phyloP scores from a whole-genome alignment of 176 grass and related monocot species.

The Oryza longistaminata region DNA sequence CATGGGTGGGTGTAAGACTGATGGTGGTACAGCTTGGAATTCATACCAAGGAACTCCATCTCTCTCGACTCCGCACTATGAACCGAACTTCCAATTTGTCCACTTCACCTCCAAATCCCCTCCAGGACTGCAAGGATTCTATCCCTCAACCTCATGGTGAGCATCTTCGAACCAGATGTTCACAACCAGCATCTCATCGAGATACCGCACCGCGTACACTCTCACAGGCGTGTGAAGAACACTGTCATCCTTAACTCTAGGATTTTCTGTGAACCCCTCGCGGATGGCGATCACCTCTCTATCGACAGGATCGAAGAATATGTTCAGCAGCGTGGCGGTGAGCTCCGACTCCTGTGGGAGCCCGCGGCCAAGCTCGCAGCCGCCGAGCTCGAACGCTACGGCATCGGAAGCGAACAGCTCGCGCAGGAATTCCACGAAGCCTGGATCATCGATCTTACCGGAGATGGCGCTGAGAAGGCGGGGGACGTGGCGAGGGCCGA shows the following conservation, averaged over 20 bases:
- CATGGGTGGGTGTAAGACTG: conserved; percentile 76
- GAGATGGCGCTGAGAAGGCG: conserved; percentile 53
- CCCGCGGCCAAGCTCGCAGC: conserved; percentile 62
- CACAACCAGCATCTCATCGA: conserved; percentile 79
- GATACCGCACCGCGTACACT: conserved; percentile 67
- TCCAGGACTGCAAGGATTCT: conserved; percentile 65
- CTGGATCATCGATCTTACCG: conserved; percentile 58
- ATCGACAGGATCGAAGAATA: conserved; percentile 81
- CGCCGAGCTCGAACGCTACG: conserved; percentile 64
- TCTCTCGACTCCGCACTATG: conserved; percentile 82
- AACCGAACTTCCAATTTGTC: conserved; percentile 68
- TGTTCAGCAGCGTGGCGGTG: conserved; percentile 56
- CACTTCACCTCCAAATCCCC: conserved; percentile 60
- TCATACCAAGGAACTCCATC: conserved; percentile 83
- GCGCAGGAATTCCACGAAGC: conserved; percentile 49
- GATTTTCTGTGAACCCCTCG: conserved; percentile 75
- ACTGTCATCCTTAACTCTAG: conserved; percentile 51
- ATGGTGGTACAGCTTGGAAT: conserved; percentile 83
- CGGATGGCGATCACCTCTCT: conserved; percentile 64
- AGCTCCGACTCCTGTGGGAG: conserved; percentile 72
- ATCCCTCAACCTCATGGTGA: conserved; percentile 62
- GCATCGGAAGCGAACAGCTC: conserved; percentile 56
- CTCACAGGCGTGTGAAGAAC: conserved; percentile 71
- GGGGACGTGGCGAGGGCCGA: conserved; percentile 48
- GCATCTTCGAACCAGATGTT: conserved; percentile 81